Conservation (phyloP, 306 rosid genomes). For the Cucumis melo region DNA sequence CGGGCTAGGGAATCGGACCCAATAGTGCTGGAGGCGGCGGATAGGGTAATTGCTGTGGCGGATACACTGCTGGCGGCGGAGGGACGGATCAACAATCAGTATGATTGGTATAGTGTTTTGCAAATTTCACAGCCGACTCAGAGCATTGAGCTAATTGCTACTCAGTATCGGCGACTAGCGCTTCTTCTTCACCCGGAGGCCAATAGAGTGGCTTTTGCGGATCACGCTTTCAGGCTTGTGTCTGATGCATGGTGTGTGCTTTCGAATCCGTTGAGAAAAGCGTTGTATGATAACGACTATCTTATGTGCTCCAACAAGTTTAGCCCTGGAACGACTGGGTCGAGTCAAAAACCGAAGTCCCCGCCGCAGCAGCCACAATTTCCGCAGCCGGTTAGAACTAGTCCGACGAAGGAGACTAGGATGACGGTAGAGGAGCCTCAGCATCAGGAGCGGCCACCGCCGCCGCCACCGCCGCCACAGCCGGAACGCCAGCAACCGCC, state of each 20-base stretch:
- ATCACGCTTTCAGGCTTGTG: slow-evolving; percentile 55
- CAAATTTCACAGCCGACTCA: slow-evolving; percentile 49
- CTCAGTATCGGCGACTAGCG: slow-evolving; percentile 65
- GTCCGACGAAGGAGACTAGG: slow-evolving; percentile 1
- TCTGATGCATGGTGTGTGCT: slow-evolving; percentile 75
- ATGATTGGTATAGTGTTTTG: slow-evolving; percentile 54
- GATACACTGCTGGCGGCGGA: slow-evolving; percentile 66
- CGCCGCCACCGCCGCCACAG: not conserved
- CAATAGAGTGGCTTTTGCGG: slow-evolving; percentile 42
- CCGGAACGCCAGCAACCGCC: not conserved
- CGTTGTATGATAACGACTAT: slow-evolving; percentile 46
- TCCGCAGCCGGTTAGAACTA: not conserved
- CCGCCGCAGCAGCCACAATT: slow-evolving; percentile 4
- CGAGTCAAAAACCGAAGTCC: slow-evolving; percentile 8
- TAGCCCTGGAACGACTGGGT: slow-evolving; percentile 12
- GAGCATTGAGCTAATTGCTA: slow-evolving; percentile 52
- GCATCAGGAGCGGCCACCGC: not conserved
- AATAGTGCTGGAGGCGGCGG: slow-evolving; percentile 39
- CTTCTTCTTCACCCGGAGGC: slow-evolving; percentile 49
- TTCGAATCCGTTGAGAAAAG: slow-evolving; percentile 42
- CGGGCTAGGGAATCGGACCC: slow-evolving; percentile 85
- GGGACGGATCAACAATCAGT: slow-evolving; percentile 40
- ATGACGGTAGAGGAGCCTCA: not conserved
- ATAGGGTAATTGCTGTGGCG: slow-evolving; percentile 53
- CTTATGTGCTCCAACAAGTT: slow-evolving; percentile 20